A percentile compares a stretch with the other conserved stretches of the same genome.
Conservation (phyloP, 768 basidiomycete genomes). For the Gelatoporia subvermispora region DNA sequence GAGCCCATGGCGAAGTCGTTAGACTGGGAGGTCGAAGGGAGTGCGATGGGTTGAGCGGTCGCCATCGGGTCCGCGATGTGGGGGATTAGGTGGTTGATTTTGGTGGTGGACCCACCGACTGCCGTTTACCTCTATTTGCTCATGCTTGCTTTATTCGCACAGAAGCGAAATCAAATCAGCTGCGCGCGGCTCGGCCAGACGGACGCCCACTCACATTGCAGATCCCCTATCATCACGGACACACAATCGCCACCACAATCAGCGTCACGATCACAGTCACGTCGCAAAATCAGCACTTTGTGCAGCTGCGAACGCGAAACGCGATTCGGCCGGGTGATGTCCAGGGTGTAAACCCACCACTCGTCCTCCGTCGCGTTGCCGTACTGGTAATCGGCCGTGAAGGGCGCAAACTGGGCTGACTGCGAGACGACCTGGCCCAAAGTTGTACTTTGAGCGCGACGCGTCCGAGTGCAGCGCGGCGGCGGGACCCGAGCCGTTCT, state of each 20-base stretch:
- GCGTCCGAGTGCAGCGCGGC: conserved; percentile 53
- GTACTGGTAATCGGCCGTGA: conserved; percentile 40
- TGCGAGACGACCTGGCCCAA: conserved; percentile 66
- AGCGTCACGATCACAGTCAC: conserved; percentile 26
- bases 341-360: conserved; percentile 31
- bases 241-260: conserved; percentile 1
- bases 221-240: conserved; percentile 35
- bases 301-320: not conserved
- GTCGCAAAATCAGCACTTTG: not conserved
- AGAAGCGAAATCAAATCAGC: not conserved
- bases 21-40: conserved; percentile 22
- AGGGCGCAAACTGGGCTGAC: conserved; percentile 67
- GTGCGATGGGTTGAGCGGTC: conserved; percentile 42
- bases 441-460: conserved; percentile 48
- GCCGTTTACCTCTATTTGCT: too few species aligned
- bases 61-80: conserved; percentile 23
- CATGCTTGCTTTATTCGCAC: too few species aligned
- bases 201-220: conserved; percentile 34
- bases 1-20: conserved; percentile 33
- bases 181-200: not conserved
- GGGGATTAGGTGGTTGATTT: not conserved
- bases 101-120: too few species aligned
- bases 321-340: conserved; percentile 29
- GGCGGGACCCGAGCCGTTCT: conserved; percentile 48
- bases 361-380: conserved; percentile 28